Base-by-base conservation (phyloP, 2,329 filamentous ascomycete species). In the Paracorniculantispora psalliotae region DNA sequence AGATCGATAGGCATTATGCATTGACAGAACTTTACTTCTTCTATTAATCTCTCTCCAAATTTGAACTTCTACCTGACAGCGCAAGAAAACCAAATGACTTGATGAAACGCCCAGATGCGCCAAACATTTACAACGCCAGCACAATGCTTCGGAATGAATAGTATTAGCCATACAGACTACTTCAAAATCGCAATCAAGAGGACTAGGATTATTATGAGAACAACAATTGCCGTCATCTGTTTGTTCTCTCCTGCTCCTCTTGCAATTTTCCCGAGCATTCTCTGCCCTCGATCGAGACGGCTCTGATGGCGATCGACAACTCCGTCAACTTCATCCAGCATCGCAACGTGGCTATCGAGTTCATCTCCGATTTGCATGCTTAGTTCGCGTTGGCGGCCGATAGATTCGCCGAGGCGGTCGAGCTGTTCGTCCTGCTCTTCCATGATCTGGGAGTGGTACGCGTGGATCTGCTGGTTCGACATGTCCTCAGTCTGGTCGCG, bases 331-430 rank as follows among this genome's bases (percentile, higher is more conserved):
- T 96, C 93, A 71, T 97, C 93, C 30, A 99, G 79, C 79, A 99
- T 80, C 66, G 88, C 81, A 39, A 96, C 89, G 68, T 99, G 94
- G 65, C 86, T 88, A 67, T 97, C 94, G 37, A 99, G 81, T 79
- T 99, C 94, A 71, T 97, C 90, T 30, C 94, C 93, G 68, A 99
- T 97, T 77, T 94, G 91, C 77, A 97, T 96, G 70, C 89, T 92
- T 62, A 99, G 80, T 76, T 97, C 91, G 52, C 96, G 82, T 77
- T 97, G 94, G 41, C 94, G 85, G 4, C 90, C 84, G 65, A 99
- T 97, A 60, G 86, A 91, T 67, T 86, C 84, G n/a, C 92, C 91
- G 4, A 99, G 78, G 10, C 83, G 81, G 71, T 97, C 93, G n/a
- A 99, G 81, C 72, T 96, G 92, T 64, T 90, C 89, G 70, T 99